These are phyloP conservation scores for Parietichytrium sp. DNA, from an alignment of 108 stramenopile genomes.

Conservation along the genomic window DNA sequence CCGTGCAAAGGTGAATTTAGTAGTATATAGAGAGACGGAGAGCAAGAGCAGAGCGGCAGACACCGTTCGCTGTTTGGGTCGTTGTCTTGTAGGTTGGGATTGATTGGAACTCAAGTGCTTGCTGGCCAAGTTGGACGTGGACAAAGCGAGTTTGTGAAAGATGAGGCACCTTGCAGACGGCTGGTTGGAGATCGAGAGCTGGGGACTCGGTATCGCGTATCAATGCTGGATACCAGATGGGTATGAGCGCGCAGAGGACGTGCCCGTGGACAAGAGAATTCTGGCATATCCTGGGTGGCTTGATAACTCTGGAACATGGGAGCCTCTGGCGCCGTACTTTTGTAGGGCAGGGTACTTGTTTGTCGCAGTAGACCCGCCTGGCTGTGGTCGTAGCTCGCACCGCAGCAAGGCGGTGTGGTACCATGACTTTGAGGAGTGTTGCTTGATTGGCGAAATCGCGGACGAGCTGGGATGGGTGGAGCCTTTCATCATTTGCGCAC, in stretches of 20 bases:
- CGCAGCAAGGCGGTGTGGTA: background rate
- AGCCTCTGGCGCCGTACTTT: conserved; percentile 14
- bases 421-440: conserved; percentile 5
- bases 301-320: conserved; percentile 26
- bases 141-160: background rate
- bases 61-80: too few relatives aligned
- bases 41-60: too few relatives aligned
- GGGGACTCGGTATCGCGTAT: conserved; percentile 8
- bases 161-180: conserved; percentile 22
- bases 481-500: background rate
- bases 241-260: background rate
- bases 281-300: conserved; percentile 32
- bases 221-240: conserved; percentile 13
- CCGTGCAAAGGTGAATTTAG: too few relatives aligned
- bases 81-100: too few relatives aligned
- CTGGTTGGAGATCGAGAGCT: background rate
- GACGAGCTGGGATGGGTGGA: background rate
- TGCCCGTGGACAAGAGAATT: background rate
- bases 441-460: background rate
- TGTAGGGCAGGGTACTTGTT: background rate
- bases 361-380: conserved; percentile 22
- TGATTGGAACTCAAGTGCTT: too few relatives aligned
- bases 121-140: too few relatives aligned
- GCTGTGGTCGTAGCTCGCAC: conserved; percentile 22
- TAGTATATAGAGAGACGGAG: too few relatives aligned